Evolutionary conservation across 371 early-diverging fungal species (phyloP).

Genomic region (Chytridiales sp.): DNA sequence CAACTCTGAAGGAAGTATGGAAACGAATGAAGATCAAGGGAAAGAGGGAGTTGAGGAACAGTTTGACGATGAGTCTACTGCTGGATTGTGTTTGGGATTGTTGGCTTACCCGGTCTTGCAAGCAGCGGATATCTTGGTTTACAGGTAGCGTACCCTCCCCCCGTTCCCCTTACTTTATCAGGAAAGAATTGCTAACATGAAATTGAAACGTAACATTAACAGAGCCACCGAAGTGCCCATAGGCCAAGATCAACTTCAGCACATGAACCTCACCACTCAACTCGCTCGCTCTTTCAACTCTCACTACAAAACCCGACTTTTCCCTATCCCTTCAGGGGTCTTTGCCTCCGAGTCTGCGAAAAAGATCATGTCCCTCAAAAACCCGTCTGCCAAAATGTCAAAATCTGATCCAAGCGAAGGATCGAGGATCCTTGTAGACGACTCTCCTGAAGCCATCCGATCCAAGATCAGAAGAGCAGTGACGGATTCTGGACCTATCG

Average conservation of each 20-base stretch:
- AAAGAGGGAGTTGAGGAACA: too few species aligned
- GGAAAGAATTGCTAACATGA: too few species aligned
- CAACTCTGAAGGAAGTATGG: too few species aligned
- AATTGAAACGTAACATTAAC: too few species aligned
- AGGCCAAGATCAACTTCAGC: slow-evolving; percentile 92
- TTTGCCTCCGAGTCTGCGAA: slow-evolving; percentile 59
- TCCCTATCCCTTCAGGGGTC: slow-evolving; percentile 69
- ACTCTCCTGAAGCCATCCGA: slow-evolving; percentile 65
- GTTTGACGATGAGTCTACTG: too few species aligned
- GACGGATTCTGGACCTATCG: slow-evolving; percentile 68
- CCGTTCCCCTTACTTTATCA: too few species aligned
- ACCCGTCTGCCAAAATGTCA: slow-evolving; percentile 87
- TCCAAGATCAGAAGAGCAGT: slow-evolving; percentile 72
- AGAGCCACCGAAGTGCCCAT: slow-evolving; percentile 89
- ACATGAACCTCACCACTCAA: slow-evolving; percentile 81
- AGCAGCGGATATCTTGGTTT: slow-evolving; percentile 93
- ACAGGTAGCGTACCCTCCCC: slow-evolving; percentile 38
- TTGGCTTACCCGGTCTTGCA: slow-evolving; percentile 91
- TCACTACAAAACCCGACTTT: slow-evolving; percentile 55
- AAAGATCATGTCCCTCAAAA: slow-evolving; percentile 82
- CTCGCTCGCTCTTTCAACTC: slow-evolving; percentile 77
- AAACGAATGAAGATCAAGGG: too few species aligned
- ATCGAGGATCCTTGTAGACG: slow-evolving; percentile 76
- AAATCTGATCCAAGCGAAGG: slow-evolving; percentile 74
- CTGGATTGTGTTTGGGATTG: slow-evolving; percentile 60